A percentile compares a stretch with the other conserved stretches of the same genome.
phyloP scores from a whole-genome alignment of 495 filamentous ascomycete species.

The Corynascus novoguineensis region DNA sequence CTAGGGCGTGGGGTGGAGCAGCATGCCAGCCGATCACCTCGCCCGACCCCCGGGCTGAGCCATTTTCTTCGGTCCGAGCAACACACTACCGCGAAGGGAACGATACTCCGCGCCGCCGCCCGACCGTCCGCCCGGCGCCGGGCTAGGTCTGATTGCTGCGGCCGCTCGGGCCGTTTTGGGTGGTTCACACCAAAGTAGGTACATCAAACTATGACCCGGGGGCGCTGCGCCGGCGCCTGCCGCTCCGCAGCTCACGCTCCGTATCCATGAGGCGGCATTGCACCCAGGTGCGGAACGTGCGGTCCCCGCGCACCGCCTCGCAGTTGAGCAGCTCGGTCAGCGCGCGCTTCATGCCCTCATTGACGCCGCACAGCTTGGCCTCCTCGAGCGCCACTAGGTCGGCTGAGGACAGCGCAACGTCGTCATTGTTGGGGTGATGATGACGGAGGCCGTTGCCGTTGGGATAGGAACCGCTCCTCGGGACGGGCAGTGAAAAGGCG shows the following conservation, averaged over 20 bases:
- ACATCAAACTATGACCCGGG: slow-evolving; percentile 14
- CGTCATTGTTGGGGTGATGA: background rate
- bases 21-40: no score
- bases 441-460: slow-evolving; percentile 26
- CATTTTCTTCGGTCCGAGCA: no score
- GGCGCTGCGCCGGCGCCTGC: slow-evolving; percentile 39
- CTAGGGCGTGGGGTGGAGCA: no score
- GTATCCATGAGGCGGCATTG: slow-evolving; percentile 59
- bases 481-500: slow-evolving; percentile 29
- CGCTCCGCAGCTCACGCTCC: slow-evolving; percentile 52
- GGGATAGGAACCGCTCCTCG: slow-evolving; percentile 1
- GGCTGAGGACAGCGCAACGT: slow-evolving; percentile 12
- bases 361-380: slow-evolving; percentile 52
- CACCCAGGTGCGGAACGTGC: slow-evolving; percentile 56
- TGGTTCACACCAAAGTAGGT: no score
- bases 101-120: no score
- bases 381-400: slow-evolving; percentile 51
- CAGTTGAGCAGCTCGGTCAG: slow-evolving; percentile 63
- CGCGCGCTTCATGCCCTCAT: slow-evolving; percentile 59
- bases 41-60: no score
- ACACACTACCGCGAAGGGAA: no score
- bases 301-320: slow-evolving; percentile 49
- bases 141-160: no score
- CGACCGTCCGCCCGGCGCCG: no score
- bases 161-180: no score